Evolutionary conservation across 768 basidiomycete genomes (phyloP), one percentile per base, ranked within the genome.

Genomic region (Pulveroboletus frians): DNA sequence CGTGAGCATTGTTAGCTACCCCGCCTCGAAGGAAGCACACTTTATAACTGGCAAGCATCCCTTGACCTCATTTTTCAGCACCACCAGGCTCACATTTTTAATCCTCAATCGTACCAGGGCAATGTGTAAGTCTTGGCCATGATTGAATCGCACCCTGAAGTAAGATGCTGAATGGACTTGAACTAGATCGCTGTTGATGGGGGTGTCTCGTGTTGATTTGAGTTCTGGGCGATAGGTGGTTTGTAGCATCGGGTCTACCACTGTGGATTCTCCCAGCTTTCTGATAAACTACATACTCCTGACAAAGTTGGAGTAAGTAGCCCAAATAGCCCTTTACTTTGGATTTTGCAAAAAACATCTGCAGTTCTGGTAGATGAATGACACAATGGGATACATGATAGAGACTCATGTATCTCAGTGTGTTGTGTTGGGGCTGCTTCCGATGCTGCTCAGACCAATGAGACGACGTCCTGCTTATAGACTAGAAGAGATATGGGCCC

Each of bases 41-140:
- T 71, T 69, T 40, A 57, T 73, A 11, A 73, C 70, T 9, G 71
- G 71, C 54, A 43, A 49, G 57, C 39, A 23, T 39, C 23, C 9
- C 3, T 36, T 13, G 14, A 17, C 8, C 9, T 9, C 11, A 4
- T 39, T 13, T 32, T 26, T 26, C 23, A 26, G 23, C 23, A 5
- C 6, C 23, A 26, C 23, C 5, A 9, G 5, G 18, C 5, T 18
- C 29, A 14, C 21, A 5, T 14, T 9, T 17, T 49, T 9, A 34
- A 20, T 36, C 20, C 34, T 3, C 8, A 2, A 14, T 20, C 26
- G 13, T 11, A 5, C 26, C 15, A 54, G 52, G 53, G 21, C 53
- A 54, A 55, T 11, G 53, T 4, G 46, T 49, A 15, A 55, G 53
- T 54, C n/a, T 14, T 3, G n/a, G 15, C 14, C 11, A 21, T 10